Evolutionary conservation across 768 basidiomycete species (phyloP), one percentile per base, ranked within the genome.

Genomic region (Collybiopsis confluens): DNA sequence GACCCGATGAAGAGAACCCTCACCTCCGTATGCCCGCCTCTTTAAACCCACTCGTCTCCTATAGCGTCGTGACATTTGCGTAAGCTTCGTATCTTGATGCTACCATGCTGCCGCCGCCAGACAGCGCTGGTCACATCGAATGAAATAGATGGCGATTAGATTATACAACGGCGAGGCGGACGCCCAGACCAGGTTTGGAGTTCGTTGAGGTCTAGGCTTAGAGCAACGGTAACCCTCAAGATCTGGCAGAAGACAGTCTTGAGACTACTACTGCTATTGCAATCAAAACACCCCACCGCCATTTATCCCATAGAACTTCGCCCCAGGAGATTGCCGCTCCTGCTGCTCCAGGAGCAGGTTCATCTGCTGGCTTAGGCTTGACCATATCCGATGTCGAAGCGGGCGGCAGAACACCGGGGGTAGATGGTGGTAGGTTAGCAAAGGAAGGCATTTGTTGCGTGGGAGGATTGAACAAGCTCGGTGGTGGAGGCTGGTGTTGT

Each of bases 221-320:
- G n/a, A n/a, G n/a, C n/a, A n/a, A n/a, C n/a, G n/a, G n/a, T n/a
- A n/a, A 13, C 13, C 13, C 30, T 53, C 52, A 53, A 24, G 43
- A 26, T 33, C 52, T 61, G 56, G 69, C 72, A 26, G 86, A 80
- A 24, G 88, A 87, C 58, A 92, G 75, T 58, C 87, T 78, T 28
- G 89, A 90, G 10, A 92, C 81, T 47, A 92, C 68, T 20, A 92
- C 83, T 0, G 90, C 90, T 43, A 92, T 67, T 5, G 83, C 86
- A 53, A 92, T 85, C 56, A 92, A 64, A 15, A 86, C 77, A 20
- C 89, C 90, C 81, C 88, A 87, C 56, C 88, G 75, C 90, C 90
- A 92, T 64, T 90, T 90, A 65, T 92, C 88, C 81, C 82, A 88
- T 9, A 92, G 63, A 28, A 90, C 67, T 56, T 81, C 77, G 27